These are phyloP conservation scores for Simplicillium sp. DNA, from an alignment of 2,329 filamentous ascomycete genomes.

Conservation along the genomic window DNA sequence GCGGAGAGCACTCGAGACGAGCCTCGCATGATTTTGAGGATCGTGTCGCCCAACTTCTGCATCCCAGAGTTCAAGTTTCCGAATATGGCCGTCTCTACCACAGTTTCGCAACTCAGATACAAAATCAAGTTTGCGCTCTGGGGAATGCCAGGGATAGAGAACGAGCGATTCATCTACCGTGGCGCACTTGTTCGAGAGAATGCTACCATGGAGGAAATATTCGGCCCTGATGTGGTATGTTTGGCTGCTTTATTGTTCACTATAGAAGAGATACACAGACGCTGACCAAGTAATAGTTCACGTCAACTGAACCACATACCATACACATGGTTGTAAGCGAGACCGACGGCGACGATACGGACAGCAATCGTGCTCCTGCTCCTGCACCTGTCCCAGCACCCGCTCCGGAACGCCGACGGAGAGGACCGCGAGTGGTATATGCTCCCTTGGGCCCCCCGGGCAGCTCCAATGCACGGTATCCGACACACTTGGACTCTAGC, in stretches of 20 bases:
- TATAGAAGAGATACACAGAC: too few relatives aligned
- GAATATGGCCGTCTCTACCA: conserved; percentile 37
- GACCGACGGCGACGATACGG: conserved; percentile 8
- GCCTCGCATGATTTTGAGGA: conserved; percentile 39
- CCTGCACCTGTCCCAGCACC: too few relatives aligned
- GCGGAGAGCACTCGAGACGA: too few relatives aligned
- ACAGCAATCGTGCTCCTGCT: too few relatives aligned
- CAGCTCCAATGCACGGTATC: too few relatives aligned
- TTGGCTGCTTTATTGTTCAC: not conserved
- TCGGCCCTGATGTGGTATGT: conserved; percentile 45
- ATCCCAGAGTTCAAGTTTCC: conserved; percentile 24
- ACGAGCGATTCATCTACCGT: conserved; percentile 51
- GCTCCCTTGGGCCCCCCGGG: too few relatives aligned
- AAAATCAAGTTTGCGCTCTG: conserved; percentile 43
- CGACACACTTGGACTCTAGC: too few relatives aligned
- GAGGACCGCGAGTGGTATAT: too few relatives aligned
- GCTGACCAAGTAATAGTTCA: too few relatives aligned
- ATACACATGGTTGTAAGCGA: conserved; percentile 44
- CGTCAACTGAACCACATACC: conserved; percentile 33
- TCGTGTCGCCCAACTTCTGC: conserved; percentile 38
- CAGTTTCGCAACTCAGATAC: conserved; percentile 47
- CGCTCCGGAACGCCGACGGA: too few relatives aligned
- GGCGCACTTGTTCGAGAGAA: conserved; percentile 45
- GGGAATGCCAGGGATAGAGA: conserved; percentile 40
- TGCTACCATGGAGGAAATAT: conserved; percentile 46